These are phyloP conservation scores for Beauveria pseudobassiana DNA, from an alignment of 2,329 filamentous ascomycete species.

Conservation along the genomic window DNA sequence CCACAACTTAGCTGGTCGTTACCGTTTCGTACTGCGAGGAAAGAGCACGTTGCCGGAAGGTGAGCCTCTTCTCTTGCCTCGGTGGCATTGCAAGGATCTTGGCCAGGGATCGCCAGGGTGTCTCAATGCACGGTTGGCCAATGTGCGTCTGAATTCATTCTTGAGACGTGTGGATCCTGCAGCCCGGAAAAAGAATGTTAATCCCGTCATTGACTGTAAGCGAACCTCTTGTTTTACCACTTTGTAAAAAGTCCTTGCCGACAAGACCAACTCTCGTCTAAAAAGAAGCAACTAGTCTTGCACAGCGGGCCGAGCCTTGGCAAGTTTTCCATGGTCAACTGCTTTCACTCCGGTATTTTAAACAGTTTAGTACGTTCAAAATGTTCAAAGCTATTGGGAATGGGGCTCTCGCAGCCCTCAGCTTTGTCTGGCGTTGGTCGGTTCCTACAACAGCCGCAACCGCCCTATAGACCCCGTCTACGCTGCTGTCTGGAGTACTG, in stretches of 20 bases:
- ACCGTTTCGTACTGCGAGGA: neutral
- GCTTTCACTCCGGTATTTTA: neutral
- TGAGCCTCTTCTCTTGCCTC: neutral
- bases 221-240: neutral
- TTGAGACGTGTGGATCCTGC: neutral
- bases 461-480: conserved; percentile 13
- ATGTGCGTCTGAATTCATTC: neutral
- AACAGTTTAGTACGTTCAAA: neutral
- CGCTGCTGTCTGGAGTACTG: conserved; percentile 11
- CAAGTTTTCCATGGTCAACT: neutral
- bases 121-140: neutral
- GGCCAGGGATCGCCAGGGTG: neutral
- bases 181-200: neutral
- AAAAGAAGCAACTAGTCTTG: neutral
- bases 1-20: neutral
- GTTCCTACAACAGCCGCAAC: conserved; percentile 15
- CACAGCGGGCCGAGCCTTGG: conserved; percentile 1
- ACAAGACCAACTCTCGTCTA: neutral
- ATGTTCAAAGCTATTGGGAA: neutral
- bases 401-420: neutral
- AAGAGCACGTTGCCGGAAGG: neutral
- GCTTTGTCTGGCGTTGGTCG: conserved; percentile 16
- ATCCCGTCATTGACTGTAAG: neutral
- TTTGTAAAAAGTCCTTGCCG: neutral
- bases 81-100: neutral